Percentiles rank a stretch among this genome's conserved stretches.
Evolutionary conservation across 2,329 filamentous ascomycete genomes (phyloP).

Genomic region (Arachnomyces sp.): DNA sequence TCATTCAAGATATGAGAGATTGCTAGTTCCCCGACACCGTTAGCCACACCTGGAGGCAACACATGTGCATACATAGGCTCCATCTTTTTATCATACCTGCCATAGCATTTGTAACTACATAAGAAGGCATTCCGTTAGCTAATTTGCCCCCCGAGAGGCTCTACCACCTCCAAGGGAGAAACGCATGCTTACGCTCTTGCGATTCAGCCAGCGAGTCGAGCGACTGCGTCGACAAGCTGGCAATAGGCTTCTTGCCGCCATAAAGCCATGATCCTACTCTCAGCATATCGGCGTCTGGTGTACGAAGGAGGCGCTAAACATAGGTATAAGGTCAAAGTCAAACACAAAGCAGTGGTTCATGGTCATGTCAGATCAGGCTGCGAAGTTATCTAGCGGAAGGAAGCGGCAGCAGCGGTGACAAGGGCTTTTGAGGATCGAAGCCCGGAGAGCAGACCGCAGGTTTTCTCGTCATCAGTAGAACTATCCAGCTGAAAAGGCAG

Average conservation of each 20-base stretch:
- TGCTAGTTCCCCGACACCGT: slow-evolving; percentile 35
- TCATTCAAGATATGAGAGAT: slow-evolving; percentile 74
- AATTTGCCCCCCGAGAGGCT: slow-evolving; percentile 16
- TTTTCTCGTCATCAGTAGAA: no score
- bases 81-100: slow-evolving; percentile 26
- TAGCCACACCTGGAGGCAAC: slow-evolving; percentile 4
- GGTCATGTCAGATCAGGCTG: no score
- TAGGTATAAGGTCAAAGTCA: no score
- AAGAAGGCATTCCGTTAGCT: slow-evolving; percentile 10
- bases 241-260: slow-evolving; percentile 28
- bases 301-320: neutral
- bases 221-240: slow-evolving; percentile 43
- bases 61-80: neutral
- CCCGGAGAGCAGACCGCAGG: no score
- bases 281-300: slow-evolving; percentile 23
- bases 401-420: no score
- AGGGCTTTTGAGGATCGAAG: no score
- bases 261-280: slow-evolving; percentile 39
- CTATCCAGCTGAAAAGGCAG: no score
- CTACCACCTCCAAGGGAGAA: neutral
- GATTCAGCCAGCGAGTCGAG: slow-evolving; percentile 51
- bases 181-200: slow-evolving; percentile 35
- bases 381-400: no score
- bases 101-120: slow-evolving; percentile 24
- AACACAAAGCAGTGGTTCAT: no score